A percentile compares a stretch with the other conserved stretches of the same genome.
phyloP scores from a whole-genome alignment of 2,329 filamentous ascomycete species.

The Chaetothyriales sp. region DNA sequence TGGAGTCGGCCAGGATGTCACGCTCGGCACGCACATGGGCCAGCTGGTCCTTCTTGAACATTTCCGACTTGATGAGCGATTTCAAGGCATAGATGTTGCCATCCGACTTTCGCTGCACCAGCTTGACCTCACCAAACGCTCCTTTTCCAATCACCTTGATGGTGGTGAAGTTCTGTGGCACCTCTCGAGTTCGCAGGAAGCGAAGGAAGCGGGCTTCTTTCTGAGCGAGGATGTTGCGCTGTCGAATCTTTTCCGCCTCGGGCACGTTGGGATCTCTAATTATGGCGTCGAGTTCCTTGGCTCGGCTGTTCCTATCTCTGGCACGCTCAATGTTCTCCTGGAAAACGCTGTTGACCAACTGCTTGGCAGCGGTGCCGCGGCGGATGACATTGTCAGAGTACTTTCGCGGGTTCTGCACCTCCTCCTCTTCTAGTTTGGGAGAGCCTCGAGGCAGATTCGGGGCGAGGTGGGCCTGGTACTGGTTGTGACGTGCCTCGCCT shows the following conservation, averaged over 20 bases:
- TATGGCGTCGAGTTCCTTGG: conserved; percentile 79
- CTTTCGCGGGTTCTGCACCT: conserved; percentile 64
- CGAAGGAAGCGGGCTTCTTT: conserved; percentile 87
- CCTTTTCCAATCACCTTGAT: conserved; percentile 98
- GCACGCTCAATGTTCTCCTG: conserved; percentile 96
- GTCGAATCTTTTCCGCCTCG: conserved; percentile 62
- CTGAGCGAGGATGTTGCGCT: conserved; percentile 69
- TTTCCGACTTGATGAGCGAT: conserved; percentile 94
- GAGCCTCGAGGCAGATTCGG: conserved; percentile 50
- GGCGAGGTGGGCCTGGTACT: conserved; percentile 48
- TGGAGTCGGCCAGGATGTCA: conserved; percentile 89
- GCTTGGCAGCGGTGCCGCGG: conserved; percentile 48
- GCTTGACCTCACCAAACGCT: conserved; percentile 93
- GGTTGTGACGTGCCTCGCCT: conserved; percentile 45
- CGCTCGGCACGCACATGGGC: conserved; percentile 94
- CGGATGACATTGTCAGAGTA: conserved; percentile 80
- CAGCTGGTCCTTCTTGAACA: conserved; percentile 98
- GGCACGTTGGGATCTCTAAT: conserved; percentile 62
- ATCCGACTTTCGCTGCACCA: conserved; percentile 91
- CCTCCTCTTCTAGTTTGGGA: conserved; percentile 49
- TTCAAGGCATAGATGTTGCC: conserved; percentile 98
- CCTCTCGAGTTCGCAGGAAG: conserved; percentile 84
- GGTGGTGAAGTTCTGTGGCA: conserved; percentile 85
- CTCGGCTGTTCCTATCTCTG: conserved; percentile 86
- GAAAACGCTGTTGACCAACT: conserved; percentile 67